Evolutionary conservation across 108 stramenopile species (phyloP), one percentile per base, ranked within the genome.

Genomic region (Cyclotella choctawhatcheeana): DNA sequence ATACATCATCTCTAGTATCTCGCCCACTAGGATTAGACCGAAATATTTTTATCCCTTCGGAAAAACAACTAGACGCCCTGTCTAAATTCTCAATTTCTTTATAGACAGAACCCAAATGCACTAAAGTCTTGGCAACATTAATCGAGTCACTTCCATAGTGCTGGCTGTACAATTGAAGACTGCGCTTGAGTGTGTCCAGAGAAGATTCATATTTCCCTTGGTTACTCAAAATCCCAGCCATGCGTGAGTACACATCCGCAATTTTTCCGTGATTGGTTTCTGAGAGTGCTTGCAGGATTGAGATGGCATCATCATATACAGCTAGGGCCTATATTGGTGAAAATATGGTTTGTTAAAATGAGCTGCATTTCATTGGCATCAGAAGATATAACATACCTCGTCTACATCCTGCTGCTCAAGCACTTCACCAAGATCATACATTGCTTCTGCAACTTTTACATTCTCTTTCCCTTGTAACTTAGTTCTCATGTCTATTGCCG

Each of bases 121-220:
- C 80, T 3, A 91, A 61, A 17, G 83, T 91, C 27, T 81, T 70
- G 33, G 81, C 90, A 47, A 91, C 85, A 30, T 82, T 86, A 0
- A 67, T 51, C 22, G 85, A 82, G 20, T 85, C 84, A 47, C 82
- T 85, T 7, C 86, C 90, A 62, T 51, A 79, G 20, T 60, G 53
- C 7, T 73, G 64, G 16, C 86, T 84, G 34, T 81, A 84, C 32
- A 88, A 76, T 56, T 85, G 84, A 16, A 91, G 81, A 22, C 84
- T 86, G 26, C 79, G 76, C 76, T 91, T 86, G 53, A 85, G 76
- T 14, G 85, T 74, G 21, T 85, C 64, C 12, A 91, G 77, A 10
- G 88, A 79, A 21, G 73, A 44, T 47, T 83, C 81, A 30, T 78
- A 79, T 32, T 89, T 87, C 17, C 65, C 74, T 29, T 78, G 73